These are phyloP conservation scores for Rosa persica DNA, from an alignment of 306 rosid genomes.

Conservation along the genomic window DNA sequence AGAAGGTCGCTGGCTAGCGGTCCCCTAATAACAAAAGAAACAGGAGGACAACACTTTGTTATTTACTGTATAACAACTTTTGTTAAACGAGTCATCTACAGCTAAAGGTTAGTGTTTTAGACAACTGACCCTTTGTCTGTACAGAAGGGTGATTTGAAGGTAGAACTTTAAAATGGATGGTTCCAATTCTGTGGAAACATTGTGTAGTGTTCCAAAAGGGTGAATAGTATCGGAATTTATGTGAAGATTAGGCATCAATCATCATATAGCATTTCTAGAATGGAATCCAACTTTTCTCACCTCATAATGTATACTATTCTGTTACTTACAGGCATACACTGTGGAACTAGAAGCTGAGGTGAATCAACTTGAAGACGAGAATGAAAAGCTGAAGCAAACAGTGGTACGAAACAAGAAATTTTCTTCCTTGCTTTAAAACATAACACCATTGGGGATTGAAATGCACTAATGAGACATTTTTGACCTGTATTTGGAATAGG, in stretches of 20 bases:
- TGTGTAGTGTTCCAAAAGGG: not conserved
- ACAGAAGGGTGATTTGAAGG: not conserved
- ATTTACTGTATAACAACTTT: not conserved
- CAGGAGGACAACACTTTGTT: not conserved
- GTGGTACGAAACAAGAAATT: conserved; percentile 42
- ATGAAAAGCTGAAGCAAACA: conserved; percentile 47
- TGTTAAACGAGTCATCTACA: not conserved
- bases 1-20: no score
- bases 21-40: no score
- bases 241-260: not conserved
- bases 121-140: not conserved
- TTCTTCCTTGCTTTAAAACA: not conserved
- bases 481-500: conserved; percentile 36
- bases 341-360: conserved; percentile 73
- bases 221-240: not conserved
- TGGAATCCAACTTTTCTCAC: not conserved
- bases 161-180: not conserved
- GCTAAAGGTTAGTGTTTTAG: not conserved
- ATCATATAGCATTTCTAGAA: not conserved
- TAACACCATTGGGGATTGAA: not conserved
- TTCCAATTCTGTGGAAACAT: not conserved
- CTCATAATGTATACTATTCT: not conserved
- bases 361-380: conserved; percentile 55
- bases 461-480: conserved; percentile 1
- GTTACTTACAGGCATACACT: conserved; percentile 57